phyloP scores from a whole-genome alignment of 257 asterid genomes.

The Penstemon davidsonii region DNA sequence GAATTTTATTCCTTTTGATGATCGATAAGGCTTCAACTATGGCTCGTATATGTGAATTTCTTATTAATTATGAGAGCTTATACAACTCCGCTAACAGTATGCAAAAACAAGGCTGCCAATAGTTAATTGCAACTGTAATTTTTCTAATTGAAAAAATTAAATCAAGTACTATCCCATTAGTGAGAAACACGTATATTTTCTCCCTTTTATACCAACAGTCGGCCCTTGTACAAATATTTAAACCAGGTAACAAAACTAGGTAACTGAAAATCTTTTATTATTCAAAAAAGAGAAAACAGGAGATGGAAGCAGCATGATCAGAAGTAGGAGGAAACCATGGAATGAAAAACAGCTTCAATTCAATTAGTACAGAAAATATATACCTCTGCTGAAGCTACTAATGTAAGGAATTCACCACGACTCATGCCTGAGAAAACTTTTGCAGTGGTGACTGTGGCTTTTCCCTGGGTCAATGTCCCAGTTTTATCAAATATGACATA shows the following conservation, averaged over 20 bases:
- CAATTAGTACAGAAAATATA: constrained; percentile 1
- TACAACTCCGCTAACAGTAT: neutral
- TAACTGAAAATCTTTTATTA: no score
- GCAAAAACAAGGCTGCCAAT: constrained; percentile 12
- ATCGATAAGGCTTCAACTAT: neutral
- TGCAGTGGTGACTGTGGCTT: constrained; percentile 82
- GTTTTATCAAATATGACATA: constrained; percentile 92
- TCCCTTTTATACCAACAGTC: constrained; percentile 1
- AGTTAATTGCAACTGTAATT: neutral
- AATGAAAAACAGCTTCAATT: constrained; percentile 21
- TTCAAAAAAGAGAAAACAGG: no score
- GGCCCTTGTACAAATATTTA: no score
- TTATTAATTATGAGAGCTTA: neutral
- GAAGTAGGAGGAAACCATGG: constrained; percentile 9
- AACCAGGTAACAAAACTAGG: no score
- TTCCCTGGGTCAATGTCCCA: constrained; percentile 97
- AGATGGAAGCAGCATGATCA: constrained; percentile 1
- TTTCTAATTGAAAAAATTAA: neutral
- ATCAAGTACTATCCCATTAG: neutral
- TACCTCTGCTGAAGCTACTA: constrained; percentile 99
- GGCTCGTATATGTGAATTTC: constrained; percentile 3
- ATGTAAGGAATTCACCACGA: constrained; percentile 88
- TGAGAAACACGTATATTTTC: neutral
- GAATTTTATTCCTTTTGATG: constrained; percentile 8
- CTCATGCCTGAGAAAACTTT: constrained; percentile 84